A percentile compares a stretch with the other conserved stretches of the same genome.
Evolutionary conservation across 352 stramenopile species (phyloP).

Genomic region (Phytophthora hibernalis): DNA sequence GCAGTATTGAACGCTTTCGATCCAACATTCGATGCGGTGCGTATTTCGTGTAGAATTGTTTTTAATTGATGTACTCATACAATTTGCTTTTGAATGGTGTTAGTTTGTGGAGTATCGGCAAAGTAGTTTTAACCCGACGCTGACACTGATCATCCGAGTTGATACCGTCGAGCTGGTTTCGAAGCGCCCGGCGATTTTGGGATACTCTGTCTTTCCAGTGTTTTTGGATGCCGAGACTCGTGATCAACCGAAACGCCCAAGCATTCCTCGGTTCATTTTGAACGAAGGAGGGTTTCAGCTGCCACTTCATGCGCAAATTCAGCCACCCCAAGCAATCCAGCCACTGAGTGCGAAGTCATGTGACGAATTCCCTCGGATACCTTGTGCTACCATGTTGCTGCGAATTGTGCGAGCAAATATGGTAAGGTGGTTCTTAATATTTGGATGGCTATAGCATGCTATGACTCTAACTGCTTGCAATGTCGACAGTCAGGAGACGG

Average conservation of each 20-base stretch:
- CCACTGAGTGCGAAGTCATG: slow-evolving; percentile 48
- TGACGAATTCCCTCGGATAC: slow-evolving; percentile 54
- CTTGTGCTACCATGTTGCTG: slow-evolving; percentile 83
- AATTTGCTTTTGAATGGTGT: slow-evolving; percentile 4
- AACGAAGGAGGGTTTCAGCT: slow-evolving; percentile 85
- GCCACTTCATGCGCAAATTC: slow-evolving; percentile 62
- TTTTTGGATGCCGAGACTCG: slow-evolving; percentile 78
- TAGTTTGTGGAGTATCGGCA: slow-evolving; percentile 83
- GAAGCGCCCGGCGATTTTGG: slow-evolving; percentile 66
- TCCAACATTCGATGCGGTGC: slow-evolving; percentile 63
- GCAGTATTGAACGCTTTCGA: slow-evolving; percentile 40
- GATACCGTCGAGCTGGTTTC: slow-evolving; percentile 78
- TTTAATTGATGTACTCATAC: not conserved
- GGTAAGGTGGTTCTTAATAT: slow-evolving; percentile 34
- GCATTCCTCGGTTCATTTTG: slow-evolving; percentile 57
- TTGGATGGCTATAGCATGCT: not conserved
- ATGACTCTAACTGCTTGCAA: not conserved
- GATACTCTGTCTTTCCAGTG: slow-evolving; percentile 72
- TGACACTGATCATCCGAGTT: slow-evolving; percentile 86
- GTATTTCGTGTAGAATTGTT: slow-evolving; percentile 13
- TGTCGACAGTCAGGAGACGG: slow-evolving; percentile 49
- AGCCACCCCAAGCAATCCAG: slow-evolving; percentile 39
- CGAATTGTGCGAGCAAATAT: slow-evolving; percentile 60
- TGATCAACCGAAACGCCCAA: slow-evolving; percentile 59
- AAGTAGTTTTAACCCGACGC: slow-evolving; percentile 75